Evolutionary conservation across 768 basidiomycete genomes (phyloP).

Genomic region (Mycena leptocephala): DNA sequence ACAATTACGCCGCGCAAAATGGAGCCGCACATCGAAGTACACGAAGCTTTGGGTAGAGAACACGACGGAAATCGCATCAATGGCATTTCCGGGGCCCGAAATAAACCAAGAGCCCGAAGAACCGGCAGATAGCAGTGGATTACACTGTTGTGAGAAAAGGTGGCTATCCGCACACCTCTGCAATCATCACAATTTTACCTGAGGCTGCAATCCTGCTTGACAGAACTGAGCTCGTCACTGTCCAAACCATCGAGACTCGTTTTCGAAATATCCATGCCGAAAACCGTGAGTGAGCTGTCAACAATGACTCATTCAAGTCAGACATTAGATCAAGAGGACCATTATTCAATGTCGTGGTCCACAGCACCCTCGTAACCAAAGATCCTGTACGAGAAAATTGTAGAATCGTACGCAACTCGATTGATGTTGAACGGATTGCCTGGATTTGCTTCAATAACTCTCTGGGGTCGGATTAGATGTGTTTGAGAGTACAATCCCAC

Average conservation of each 20-base stretch:
- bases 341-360: conserved; percentile 65
- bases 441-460: conserved; percentile 75
- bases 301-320: conserved; percentile 50
- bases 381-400: too few species aligned
- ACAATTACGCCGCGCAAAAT: too few species aligned
- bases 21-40: conserved; percentile 59
- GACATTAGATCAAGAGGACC: not conserved
- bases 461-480: conserved; percentile 44
- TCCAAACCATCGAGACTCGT: conserved; percentile 75
- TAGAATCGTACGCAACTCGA: conserved; percentile 82
- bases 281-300: conserved; percentile 68
- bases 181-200: conserved; percentile 76
- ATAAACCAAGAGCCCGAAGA: conserved; percentile 75
- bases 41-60: conserved; percentile 73
- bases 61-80: conserved; percentile 71
- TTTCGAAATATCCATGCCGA: conserved; percentile 74
- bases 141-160: not conserved
- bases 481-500: not conserved
- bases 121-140: conserved; percentile 45
- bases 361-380: conserved; percentile 71
- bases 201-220: too few species aligned
- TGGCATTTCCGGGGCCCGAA: conserved; percentile 66
- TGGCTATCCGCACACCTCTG: conserved; percentile 54
- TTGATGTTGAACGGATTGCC: conserved; percentile 76
- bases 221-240: conserved; percentile 65